Evolutionary conservation across 352 stramenopile species (phyloP).

Genomic region (Nothophytophthora sp.): DNA sequence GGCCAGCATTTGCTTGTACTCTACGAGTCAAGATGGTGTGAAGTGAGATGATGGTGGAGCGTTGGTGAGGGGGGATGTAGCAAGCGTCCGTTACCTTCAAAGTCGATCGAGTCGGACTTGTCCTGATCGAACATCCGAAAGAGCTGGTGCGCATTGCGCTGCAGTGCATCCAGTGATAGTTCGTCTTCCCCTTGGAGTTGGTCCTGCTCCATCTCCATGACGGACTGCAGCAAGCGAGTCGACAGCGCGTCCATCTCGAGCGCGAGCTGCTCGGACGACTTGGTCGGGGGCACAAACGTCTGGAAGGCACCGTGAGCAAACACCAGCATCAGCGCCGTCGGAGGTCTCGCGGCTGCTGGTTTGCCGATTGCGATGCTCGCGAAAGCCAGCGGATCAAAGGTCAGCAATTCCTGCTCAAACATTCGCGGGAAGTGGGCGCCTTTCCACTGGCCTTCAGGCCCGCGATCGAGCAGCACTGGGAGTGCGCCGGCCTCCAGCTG

Average conservation of each 20-base stretch:
- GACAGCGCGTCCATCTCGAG: conserved; percentile 50
- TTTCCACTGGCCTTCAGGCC: conserved; percentile 65
- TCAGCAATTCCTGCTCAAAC: conserved; percentile 58
- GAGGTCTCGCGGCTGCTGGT: conserved; percentile 54
- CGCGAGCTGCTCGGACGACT: conserved; percentile 46
- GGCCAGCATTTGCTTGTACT: conserved; percentile 80
- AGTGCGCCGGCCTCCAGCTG: conserved; percentile 45
- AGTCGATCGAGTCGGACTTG: conserved; percentile 77
- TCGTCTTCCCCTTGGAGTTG: conserved; percentile 28
- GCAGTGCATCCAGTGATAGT: conserved; percentile 47
- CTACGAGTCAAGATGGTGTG: conserved; percentile 20
- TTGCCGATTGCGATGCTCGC: conserved; percentile 60
- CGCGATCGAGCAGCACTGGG: conserved; percentile 52
- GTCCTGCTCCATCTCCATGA: conserved; percentile 52
- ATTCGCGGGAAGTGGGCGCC: conserved; percentile 40
- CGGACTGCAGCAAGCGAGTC: conserved; percentile 39
- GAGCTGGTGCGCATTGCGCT: conserved; percentile 55
- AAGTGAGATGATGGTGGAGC: conserved; percentile 1
- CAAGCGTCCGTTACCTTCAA: conserved; percentile 37
- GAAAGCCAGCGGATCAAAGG: conserved; percentile 62
- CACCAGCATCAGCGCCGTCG: conserved; percentile 42
- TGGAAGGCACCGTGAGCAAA: conserved; percentile 61
- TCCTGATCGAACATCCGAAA: conserved; percentile 78
- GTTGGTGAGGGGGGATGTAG: no score
- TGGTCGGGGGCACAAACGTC: conserved; percentile 53